phyloP scores from a whole-genome alignment of 2,329 filamentous ascomycete genomes.

The Trichoderma koningii region DNA sequence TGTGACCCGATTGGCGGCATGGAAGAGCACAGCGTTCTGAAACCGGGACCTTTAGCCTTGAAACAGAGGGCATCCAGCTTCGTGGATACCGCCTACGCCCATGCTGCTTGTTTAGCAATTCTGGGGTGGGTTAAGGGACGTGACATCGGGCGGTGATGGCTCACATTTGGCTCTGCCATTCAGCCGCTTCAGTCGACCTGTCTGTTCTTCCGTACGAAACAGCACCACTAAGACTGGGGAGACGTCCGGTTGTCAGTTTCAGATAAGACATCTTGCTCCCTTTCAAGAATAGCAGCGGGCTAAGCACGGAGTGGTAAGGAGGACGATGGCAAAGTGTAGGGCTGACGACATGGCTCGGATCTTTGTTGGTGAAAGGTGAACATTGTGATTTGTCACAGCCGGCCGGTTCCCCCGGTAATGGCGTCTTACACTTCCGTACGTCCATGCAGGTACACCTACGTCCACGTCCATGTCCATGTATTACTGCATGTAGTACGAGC shows the following conservation, averaged over 20 bases:
- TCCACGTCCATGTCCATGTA: no score
- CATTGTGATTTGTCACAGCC: not conserved
- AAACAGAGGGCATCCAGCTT: slow-evolving; percentile 19
- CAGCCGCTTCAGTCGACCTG: slow-evolving; percentile 13
- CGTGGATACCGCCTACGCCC: not conserved
- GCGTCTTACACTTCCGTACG: not conserved
- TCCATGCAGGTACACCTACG: no score
- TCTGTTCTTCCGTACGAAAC: no score
- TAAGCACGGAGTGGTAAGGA: not conserved
- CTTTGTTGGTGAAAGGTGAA: not conserved
- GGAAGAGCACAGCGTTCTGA: slow-evolving; percentile 15
- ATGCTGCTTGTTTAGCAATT: slow-evolving; percentile 2
- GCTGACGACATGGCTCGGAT: slow-evolving; percentile 7
- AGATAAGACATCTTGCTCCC: not conserved
- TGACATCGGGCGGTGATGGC: slow-evolving; percentile 7
- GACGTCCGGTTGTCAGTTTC: slow-evolving; percentile 12
- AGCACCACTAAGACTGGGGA: not conserved
- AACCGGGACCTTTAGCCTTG: slow-evolving; percentile 23
- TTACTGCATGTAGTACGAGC: no score
- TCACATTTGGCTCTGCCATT: slow-evolving; percentile 7
- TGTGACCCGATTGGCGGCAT: slow-evolving; percentile 21
- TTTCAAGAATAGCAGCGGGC: not conserved
- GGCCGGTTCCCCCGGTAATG: slow-evolving; percentile 8
- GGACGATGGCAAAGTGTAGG: not conserved
- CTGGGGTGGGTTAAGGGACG: not conserved